Evolutionary conservation across 768 basidiomycete genomes (phyloP).

Genomic region (Atractiella rhizophila): DNA sequence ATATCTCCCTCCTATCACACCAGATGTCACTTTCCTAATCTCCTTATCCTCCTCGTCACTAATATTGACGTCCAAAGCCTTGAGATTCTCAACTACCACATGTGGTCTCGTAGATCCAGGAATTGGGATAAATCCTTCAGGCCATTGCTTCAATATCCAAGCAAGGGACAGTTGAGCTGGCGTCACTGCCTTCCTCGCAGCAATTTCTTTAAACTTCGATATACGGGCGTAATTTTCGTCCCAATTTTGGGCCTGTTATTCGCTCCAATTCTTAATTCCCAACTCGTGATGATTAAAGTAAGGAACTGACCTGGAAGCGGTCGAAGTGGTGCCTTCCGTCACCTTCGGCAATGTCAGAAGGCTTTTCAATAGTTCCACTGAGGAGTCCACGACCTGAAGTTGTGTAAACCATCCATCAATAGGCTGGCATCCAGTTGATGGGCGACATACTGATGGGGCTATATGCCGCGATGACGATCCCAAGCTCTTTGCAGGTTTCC

Average conservation of each 20-base stretch:
- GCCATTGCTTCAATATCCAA: constrained; percentile 20
- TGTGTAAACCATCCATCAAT: constrained; percentile 20
- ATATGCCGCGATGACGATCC: constrained; percentile 16
- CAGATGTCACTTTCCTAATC: constrained; percentile 25
- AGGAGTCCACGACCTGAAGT: constrained; percentile 9
- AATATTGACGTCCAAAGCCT: constrained; percentile 27
- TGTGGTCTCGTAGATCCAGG: constrained; percentile 15
- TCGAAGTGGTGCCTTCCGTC: constrained; percentile 16
- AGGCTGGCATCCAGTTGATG: too few relatives aligned
- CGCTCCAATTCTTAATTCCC: background rate
- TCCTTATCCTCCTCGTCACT: constrained; percentile 24
- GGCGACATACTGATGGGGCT: background rate
- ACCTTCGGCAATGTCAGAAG: constrained; percentile 16
- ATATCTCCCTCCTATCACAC: too few relatives aligned
- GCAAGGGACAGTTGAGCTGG: constrained; percentile 25
- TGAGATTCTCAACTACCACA: constrained; percentile 28
- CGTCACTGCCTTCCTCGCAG: constrained; percentile 22
- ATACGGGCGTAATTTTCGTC: constrained; percentile 17
- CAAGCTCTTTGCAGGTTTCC: constrained; percentile 21
- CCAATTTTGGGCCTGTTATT: constrained; percentile 4
- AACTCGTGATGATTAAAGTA: background rate
- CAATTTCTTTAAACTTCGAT: constrained; percentile 19
- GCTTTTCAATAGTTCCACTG: constrained; percentile 14
- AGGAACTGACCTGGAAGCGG: constrained; percentile 23
- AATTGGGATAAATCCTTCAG: constrained; percentile 5